phyloP scores from a whole-genome alignment of 495 filamentous ascomycete species.

The Aspergillus biplanus region DNA sequence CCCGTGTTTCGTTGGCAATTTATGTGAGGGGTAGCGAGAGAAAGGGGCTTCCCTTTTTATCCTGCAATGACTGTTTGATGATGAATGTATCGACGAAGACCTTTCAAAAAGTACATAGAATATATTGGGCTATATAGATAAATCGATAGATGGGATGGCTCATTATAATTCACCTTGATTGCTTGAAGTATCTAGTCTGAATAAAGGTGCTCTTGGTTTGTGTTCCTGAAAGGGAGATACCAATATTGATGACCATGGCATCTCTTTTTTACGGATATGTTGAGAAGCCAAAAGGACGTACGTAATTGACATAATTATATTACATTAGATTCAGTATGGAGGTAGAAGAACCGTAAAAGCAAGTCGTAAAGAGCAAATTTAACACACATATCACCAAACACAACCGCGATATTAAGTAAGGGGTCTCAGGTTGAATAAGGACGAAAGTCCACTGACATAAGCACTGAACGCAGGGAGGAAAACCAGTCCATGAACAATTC shows the following conservation, averaged over 20 bases:
- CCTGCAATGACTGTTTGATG: slow-evolving; percentile 30
- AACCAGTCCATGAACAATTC: too few species aligned
- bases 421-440: too few species aligned
- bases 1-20: neutral
- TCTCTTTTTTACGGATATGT: too few species aligned
- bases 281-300: neutral
- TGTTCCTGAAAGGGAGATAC: too few species aligned
- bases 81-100: slow-evolving; percentile 33
- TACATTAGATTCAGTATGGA: neutral
- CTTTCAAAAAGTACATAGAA: slow-evolving; percentile 32
- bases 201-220: too few species aligned
- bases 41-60: slow-evolving; percentile 3
- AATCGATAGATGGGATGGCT: slow-evolving; percentile 21
- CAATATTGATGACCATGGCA: too few species aligned
- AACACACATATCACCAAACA: neutral
- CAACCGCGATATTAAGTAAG: neutral
- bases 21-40: neutral
- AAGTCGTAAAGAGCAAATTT: neutral
- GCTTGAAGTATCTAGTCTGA: neutral
- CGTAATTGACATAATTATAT: neutral
- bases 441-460: too few species aligned
- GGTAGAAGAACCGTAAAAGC: neutral
- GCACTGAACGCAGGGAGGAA: too few species aligned
- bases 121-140: slow-evolving; percentile 24
- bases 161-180: neutral